Evolutionary conservation across 2,329 filamentous ascomycete genomes (phyloP).

Genomic region (Rhytidhysteron rufulum): DNA sequence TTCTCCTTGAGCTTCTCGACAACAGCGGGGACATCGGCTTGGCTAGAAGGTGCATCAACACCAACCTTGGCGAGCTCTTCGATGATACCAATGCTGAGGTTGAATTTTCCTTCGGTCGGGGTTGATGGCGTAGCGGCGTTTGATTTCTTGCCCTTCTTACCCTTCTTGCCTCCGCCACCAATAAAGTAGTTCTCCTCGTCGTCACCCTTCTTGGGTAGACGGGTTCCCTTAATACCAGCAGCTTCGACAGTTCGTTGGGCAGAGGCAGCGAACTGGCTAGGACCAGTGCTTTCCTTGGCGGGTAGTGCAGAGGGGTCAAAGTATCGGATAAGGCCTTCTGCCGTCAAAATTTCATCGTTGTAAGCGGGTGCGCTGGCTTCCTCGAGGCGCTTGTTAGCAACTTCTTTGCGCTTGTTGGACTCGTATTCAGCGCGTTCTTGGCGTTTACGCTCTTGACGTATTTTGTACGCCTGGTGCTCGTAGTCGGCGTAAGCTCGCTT

Average conservation of each 20-base stretch:
- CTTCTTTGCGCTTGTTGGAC: slow-evolving; percentile 70
- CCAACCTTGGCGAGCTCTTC: slow-evolving; percentile 83
- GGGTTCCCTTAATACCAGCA: slow-evolving; percentile 78
- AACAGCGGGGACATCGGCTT: slow-evolving; percentile 72
- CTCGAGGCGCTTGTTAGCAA: slow-evolving; percentile 71
- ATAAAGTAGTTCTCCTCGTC: slow-evolving; percentile 81
- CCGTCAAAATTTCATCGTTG: slow-evolving; percentile 85
- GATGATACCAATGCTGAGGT: slow-evolving; percentile 84
- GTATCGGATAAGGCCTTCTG: slow-evolving; percentile 82
- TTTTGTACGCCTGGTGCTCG: slow-evolving; percentile 77
- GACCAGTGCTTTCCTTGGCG: slow-evolving; percentile 59
- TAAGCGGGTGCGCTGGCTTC: slow-evolving; percentile 85
- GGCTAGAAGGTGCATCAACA: slow-evolving; percentile 82
- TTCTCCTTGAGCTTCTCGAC: slow-evolving; percentile 91
- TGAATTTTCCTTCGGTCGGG: slow-evolving; percentile 63
- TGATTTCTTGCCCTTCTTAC: slow-evolving; percentile 83
- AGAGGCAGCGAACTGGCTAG: slow-evolving; percentile 69
- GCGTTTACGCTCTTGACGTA: slow-evolving; percentile 71
- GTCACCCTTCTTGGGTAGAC: slow-evolving; percentile 80
- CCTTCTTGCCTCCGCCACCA: slow-evolving; percentile 75
- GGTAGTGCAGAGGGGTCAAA: slow-evolving; percentile 71
- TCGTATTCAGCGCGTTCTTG: slow-evolving; percentile 73
- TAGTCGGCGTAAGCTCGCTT: slow-evolving; percentile 80
- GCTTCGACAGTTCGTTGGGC: slow-evolving; percentile 80
- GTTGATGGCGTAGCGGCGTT: slow-evolving; percentile 45